Evolutionary conservation across 176 grass and related monocot species (phyloP).

Genomic region (Calamus simplicifolius): DNA sequence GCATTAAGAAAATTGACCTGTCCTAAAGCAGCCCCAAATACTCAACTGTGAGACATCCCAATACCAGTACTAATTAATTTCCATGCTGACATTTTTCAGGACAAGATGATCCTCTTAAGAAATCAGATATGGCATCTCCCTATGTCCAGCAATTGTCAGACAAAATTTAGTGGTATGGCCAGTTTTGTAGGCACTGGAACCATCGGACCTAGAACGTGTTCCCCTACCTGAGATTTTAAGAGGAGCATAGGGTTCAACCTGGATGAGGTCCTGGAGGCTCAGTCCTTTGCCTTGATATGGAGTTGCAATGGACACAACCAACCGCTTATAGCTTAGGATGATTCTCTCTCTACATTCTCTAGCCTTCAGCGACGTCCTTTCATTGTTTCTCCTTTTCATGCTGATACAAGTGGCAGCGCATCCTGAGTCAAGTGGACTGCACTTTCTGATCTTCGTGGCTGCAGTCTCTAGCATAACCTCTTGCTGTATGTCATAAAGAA

Average conservation of each 20-base stretch:
- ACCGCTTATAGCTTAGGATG: conserved; percentile 24
- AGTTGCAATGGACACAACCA: conserved; percentile 26
- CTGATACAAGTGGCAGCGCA: not conserved
- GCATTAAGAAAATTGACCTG: too few relatives aligned
- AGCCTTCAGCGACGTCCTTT: conserved; percentile 24
- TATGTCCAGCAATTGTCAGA: too few relatives aligned
- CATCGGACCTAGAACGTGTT: too few relatives aligned
- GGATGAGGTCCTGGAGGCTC: conserved; percentile 29
- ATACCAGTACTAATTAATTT: too few relatives aligned
- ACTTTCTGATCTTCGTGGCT: not conserved
- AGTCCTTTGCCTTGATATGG: conserved; percentile 22
- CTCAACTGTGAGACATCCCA: too few relatives aligned
- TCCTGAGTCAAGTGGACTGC: not conserved
- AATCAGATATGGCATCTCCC: too few relatives aligned
- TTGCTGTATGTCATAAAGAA: not conserved
- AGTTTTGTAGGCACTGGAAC: too few relatives aligned
- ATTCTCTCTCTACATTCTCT: conserved; percentile 31
- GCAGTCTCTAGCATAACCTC: conserved; percentile 4
- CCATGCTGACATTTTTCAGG: too few relatives aligned
- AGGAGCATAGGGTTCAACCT: conserved; percentile 9
- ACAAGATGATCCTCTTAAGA: too few relatives aligned
- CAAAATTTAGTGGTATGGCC: too few relatives aligned
- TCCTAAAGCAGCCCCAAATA: too few relatives aligned
- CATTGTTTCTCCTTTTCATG: conserved; percentile 11
- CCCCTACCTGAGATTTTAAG: too few relatives aligned